Conservation (phyloP, 2,329 filamentous ascomycete species). For the Tolypocladium ovalisporum region DNA sequence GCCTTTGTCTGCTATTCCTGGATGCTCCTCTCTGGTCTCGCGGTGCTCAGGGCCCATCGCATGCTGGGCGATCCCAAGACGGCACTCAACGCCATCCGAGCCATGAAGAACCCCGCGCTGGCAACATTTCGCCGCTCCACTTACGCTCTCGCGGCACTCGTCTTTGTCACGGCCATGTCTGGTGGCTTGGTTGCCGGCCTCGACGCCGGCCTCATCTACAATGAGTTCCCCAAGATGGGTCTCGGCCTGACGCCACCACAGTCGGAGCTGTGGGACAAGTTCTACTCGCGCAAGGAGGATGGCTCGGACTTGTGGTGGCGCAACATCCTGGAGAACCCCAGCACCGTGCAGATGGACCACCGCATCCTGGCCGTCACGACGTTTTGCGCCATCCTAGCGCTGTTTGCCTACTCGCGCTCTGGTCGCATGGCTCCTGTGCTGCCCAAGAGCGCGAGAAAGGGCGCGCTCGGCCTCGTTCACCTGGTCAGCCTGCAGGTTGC, state of each 20-base stretch:
- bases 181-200: conserved; percentile 89
- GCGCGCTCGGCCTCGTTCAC: conserved; percentile 70
- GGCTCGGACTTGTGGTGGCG: conserved; percentile 85
- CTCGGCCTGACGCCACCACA: conserved; percentile 68
- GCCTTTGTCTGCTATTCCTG: conserved; percentile 89
- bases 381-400: conserved; percentile 65
- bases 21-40: conserved; percentile 85
- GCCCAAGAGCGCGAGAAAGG: conserved; percentile 53
- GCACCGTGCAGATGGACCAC: conserved; percentile 90
- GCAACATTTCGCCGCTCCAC: conserved; percentile 63
- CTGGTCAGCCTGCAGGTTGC: conserved; percentile 72
- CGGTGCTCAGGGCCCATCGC: conserved; percentile 67
- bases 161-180: conserved; percentile 87
- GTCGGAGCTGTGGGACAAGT: conserved; percentile 72
- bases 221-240: conserved; percentile 96
- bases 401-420: conserved; percentile 72
- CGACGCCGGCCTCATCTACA: conserved; percentile 95
- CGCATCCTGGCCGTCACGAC: conserved; percentile 84
- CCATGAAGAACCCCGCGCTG: conserved; percentile 57
- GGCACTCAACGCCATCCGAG: conserved; percentile 47
- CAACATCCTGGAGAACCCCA: conserved; percentile 96
- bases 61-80: conserved; percentile 57
- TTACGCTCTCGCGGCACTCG: conserved; percentile 57
- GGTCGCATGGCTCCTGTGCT: conserved; percentile 47
- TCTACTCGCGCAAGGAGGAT: conserved; percentile 73